Evolutionary conservation across 306 rosid species (phyloP).

Genomic region (Betula pendula): DNA sequence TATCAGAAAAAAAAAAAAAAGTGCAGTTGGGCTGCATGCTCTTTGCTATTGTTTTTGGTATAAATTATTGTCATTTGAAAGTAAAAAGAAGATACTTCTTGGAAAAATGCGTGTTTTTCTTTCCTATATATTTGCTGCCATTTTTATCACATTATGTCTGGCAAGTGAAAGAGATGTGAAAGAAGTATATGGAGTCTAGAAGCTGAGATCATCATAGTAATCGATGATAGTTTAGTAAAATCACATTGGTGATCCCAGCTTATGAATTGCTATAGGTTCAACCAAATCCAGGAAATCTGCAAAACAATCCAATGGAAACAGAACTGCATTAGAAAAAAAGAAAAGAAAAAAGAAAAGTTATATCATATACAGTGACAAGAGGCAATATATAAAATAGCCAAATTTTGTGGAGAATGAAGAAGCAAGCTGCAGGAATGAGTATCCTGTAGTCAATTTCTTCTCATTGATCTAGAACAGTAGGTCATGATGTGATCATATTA

Average conservation of each 20-base stretch:
- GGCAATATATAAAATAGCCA: background rate
- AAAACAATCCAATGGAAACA: background rate
- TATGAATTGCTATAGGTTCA: background rate
- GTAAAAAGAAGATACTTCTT: too few species aligned
- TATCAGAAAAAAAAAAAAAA: background rate
- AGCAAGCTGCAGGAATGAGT: background rate
- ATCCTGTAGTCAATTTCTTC: background rate
- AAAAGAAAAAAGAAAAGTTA: too few species aligned
- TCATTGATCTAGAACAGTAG: background rate
- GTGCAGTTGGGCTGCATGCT: background rate
- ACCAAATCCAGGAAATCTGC: background rate
- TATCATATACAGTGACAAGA: background rate
- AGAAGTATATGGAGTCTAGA: background rate
- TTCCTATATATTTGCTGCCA: background rate
- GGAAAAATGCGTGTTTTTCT: background rate
- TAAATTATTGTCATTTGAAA: background rate
- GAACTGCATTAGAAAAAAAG: background rate
- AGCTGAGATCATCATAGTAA: background rate
- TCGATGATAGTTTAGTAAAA: background rate
- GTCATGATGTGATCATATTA: background rate
- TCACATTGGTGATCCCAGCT: background rate
- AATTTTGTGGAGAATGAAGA: background rate
- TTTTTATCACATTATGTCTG: background rate
- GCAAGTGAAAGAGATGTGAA: background rate
- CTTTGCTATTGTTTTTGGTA: background rate